phyloP scores from a whole-genome alignment of 2,329 filamentous ascomycete species.

The Epichloe amarillans region DNA sequence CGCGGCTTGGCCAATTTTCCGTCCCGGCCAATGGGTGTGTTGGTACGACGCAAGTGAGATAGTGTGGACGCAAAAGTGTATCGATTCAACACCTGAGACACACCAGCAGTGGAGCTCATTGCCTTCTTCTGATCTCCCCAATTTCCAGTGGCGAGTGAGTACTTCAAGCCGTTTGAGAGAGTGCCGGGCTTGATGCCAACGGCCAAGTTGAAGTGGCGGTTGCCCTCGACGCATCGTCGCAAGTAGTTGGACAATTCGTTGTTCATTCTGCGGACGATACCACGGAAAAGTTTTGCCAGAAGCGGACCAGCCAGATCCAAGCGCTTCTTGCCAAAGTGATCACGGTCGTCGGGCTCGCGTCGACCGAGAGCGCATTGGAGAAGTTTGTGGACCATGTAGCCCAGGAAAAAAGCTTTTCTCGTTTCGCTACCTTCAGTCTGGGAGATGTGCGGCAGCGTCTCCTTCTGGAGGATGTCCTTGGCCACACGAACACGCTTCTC shows the following conservation, averaged over 20 bases:
- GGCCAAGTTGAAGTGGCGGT: slow-evolving; percentile 78
- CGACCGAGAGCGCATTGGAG: slow-evolving; percentile 87
- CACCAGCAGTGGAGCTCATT: slow-evolving; percentile 84
- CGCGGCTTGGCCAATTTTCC: slow-evolving; percentile 97
- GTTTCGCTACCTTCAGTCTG: slow-evolving; percentile 92
- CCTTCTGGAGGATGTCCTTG: slow-evolving; percentile 90
- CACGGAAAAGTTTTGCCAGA: slow-evolving; percentile 90
- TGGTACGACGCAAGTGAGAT: slow-evolving; percentile 92
- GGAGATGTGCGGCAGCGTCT: slow-evolving; percentile 91
- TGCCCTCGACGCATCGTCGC: slow-evolving; percentile 80
- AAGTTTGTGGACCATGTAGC: slow-evolving; percentile 96
- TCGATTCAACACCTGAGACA: slow-evolving; percentile 93
- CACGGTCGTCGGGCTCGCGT: slow-evolving; percentile 88
- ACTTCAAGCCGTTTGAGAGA: slow-evolving; percentile 86
- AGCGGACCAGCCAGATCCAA: slow-evolving; percentile 89
- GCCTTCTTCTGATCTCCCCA: slow-evolving; percentile 99
- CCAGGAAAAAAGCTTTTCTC: slow-evolving; percentile 91
- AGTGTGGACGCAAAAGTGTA: slow-evolving; percentile 96
- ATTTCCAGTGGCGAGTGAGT: slow-evolving; percentile 93
- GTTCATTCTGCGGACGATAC: slow-evolving; percentile 80
- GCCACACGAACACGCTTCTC: slow-evolving; percentile 88
- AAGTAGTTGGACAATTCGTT: slow-evolving; percentile 85
- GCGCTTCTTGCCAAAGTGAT: slow-evolving; percentile 98
- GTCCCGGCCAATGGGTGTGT: slow-evolving; percentile 93
- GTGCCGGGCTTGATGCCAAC: slow-evolving; percentile 85